A percentile compares a stretch with the other conserved stretches of the same genome.
Evolutionary conservation across 148 eudicot genomes (phyloP).

Genomic region (Vaccinium corymbosum): DNA sequence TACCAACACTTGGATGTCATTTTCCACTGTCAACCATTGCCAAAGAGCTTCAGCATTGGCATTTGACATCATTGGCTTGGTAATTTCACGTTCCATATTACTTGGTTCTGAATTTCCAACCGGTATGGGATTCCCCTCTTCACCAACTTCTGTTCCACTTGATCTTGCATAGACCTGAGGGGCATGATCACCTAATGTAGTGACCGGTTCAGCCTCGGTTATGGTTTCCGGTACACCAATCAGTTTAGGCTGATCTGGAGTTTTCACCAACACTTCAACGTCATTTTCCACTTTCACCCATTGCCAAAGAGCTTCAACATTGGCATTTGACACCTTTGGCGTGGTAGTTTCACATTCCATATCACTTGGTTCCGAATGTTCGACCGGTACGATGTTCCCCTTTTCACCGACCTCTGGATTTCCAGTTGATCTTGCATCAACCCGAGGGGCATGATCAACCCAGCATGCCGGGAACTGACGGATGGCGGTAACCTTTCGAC

Average conservation of each 20-base stretch:
- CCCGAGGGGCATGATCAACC: not conserved
- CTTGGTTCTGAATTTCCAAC: not conserved
- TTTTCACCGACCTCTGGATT: not conserved
- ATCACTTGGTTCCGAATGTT: not conserved
- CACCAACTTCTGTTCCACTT: not conserved
- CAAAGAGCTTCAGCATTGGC: not conserved
- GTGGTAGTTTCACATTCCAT: not conserved
- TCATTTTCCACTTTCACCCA: not conserved
- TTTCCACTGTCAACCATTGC: not conserved
- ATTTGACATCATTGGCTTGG: not conserved
- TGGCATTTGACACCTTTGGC: constrained; percentile 1
- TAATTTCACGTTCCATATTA: not conserved
- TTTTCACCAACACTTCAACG: not conserved
- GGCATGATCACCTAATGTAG: not conserved
- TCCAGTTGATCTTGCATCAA: not conserved
- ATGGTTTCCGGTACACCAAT: not conserved
- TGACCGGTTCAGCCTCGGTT: not conserved
- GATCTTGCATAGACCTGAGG: not conserved
- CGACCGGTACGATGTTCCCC: not conserved
- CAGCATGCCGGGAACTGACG: not conserved
- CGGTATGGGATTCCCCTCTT: not conserved
- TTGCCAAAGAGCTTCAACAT: not conserved
- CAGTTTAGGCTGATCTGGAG: not conserved
- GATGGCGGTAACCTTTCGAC: constrained; percentile 1
- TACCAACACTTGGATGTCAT: not conserved